Conservation (phyloP, 2,329 filamentous ascomycete species). For the Fusarium protoensiforme region DNA sequence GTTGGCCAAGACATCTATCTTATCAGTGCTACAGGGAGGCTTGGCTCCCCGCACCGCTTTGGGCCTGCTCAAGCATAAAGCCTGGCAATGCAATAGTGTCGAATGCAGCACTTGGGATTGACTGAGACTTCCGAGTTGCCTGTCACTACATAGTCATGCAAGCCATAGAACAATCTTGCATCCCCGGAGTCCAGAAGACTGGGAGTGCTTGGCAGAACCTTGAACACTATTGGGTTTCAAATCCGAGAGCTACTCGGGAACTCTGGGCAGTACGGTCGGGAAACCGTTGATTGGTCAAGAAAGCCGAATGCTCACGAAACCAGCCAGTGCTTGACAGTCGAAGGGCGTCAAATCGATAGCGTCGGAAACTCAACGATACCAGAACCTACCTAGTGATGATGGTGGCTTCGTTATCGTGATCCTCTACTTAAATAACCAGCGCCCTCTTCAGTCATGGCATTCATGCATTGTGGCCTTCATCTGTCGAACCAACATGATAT, state of each 20-base stretch:
- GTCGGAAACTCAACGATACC: neutral
- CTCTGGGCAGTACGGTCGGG: neutral
- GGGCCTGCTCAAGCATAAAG: neutral
- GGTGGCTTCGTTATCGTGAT: neutral
- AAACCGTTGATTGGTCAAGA: neutral
- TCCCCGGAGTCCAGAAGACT: neutral
- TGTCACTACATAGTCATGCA: neutral
- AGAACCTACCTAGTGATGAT: neutral
- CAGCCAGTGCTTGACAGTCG: neutral
- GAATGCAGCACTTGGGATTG: neutral
- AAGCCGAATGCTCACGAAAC: neutral
- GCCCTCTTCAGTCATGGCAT: neutral
- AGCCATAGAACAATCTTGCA: neutral
- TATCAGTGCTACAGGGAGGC: neutral
- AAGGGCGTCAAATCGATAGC: neutral
- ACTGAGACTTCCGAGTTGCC: neutral
- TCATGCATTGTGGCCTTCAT: neutral
- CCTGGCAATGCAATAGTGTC: neutral
- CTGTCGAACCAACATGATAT: neutral
- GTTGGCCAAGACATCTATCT: neutral
- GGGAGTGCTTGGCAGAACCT: neutral
- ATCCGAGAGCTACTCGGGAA: neutral
- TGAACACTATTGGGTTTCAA: neutral
- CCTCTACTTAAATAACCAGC: neutral
- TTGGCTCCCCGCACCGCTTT: neutral